Evolutionary conservation across 139 green algal genomes (phyloP).

Genomic region (Closterium sp.): DNA sequence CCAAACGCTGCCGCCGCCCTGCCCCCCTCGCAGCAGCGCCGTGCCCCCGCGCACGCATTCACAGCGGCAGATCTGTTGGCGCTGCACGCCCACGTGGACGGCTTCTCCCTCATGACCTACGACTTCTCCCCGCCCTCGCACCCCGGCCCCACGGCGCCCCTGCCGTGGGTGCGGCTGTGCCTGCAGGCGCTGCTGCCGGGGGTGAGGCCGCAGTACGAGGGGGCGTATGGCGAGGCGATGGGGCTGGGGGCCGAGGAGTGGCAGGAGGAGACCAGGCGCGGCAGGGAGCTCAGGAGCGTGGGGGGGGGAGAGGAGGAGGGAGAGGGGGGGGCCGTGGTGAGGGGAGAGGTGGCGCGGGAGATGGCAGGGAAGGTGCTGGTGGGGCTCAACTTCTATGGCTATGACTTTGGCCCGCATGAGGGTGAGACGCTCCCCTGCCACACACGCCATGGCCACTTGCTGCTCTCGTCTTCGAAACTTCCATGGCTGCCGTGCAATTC

Average conservation of each 20-base stretch:
- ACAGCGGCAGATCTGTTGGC: constrained; percentile 6
- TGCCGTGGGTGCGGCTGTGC: constrained; percentile 35
- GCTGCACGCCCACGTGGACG: constrained; percentile 26
- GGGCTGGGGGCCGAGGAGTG: neutral
- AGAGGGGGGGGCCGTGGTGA: neutral
- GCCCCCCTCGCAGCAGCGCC: neutral
- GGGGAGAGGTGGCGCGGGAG: neutral
- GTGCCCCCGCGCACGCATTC: constrained; percentile 9
- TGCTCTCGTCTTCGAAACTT: too few relatives aligned
- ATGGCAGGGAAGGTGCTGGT: constrained; percentile 43
- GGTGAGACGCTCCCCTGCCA: neutral
- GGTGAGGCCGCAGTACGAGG: neutral
- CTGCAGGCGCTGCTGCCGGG: constrained; percentile 10
- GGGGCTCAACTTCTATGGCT: constrained; percentile 57
- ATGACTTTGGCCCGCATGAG: constrained; percentile 38
- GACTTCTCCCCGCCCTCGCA: constrained; percentile 40
- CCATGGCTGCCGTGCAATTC: too few relatives aligned
- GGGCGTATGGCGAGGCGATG: neutral
- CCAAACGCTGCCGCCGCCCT: neutral
- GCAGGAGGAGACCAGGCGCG: neutral
- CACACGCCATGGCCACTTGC: too few relatives aligned
- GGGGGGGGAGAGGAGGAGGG: neutral
- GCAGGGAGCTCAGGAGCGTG: constrained; percentile 34
- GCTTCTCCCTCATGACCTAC: constrained; percentile 54
- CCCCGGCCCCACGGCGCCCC: constrained; percentile 43